Evolutionary conservation across 1,284 basidiomycete genomes (phyloP).

Genomic region (Rhodotorula sp.): DNA sequence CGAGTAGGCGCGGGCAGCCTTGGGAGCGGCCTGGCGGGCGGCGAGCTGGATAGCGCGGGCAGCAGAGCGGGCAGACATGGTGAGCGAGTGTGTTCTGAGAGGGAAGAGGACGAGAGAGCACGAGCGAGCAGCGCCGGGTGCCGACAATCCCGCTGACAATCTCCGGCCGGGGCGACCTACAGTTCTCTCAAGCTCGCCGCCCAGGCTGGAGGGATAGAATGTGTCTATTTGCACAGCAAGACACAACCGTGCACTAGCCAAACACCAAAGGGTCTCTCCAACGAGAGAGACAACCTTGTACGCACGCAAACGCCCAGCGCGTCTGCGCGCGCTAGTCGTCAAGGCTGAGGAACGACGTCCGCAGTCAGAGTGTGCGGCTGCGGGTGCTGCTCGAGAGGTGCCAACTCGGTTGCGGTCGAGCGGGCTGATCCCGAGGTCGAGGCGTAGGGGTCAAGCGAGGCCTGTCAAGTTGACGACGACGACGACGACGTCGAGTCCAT

Average conservation of each 20-base stretch:
- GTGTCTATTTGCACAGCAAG: too few relatives aligned
- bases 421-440: neutral
- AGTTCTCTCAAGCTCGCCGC: neutral
- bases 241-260: neutral
- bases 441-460: slow-evolving; percentile 20
- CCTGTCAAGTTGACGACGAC: neutral
- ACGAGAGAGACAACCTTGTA: too few relatives aligned
- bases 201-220: too few relatives aligned
- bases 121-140: neutral
- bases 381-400: neutral
- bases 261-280: neutral
- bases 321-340: neutral
- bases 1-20: slow-evolving; percentile 31
- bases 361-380: neutral
- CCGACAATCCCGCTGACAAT: neutral
- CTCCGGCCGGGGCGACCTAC: neutral
- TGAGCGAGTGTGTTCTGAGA: neutral
- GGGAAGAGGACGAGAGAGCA: neutral
- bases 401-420: neutral
- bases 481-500: too few relatives aligned
- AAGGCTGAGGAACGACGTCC: neutral
- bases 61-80: slow-evolving; percentile 25
- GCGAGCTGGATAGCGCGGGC: slow-evolving; percentile 18
- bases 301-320: too few relatives aligned
- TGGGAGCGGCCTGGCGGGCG: slow-evolving; percentile 30